Conservation (phyloP, 2,329 filamentous ascomycete species). For the Ophiostoma pallidulum region DNA sequence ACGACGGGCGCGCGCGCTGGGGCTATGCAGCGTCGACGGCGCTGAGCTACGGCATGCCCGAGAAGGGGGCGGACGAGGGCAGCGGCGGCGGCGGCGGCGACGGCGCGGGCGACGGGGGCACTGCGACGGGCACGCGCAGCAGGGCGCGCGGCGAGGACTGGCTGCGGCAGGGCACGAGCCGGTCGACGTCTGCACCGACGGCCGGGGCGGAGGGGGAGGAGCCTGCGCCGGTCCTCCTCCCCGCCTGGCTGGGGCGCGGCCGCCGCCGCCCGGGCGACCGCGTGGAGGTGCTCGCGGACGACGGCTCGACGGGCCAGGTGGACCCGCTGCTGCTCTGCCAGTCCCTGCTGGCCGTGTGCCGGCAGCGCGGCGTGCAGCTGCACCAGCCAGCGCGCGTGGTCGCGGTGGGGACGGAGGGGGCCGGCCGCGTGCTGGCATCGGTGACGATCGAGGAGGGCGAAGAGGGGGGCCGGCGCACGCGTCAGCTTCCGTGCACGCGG, state of each 20-base stretch:
- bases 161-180: constrained; percentile 37
- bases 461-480: no score
- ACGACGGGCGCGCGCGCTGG: constrained; percentile 47
- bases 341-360: constrained; percentile 51
- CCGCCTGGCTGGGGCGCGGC: constrained; percentile 20
- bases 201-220: background rate
- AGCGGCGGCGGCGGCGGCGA: constrained; percentile 16
- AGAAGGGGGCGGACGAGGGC: constrained; percentile 16
- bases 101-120: no score
- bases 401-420: constrained; percentile 40
- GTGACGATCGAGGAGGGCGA: constrained; percentile 27
- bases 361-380: constrained; percentile 54
- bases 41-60: constrained; percentile 36
- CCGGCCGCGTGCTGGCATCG: constrained; percentile 40
- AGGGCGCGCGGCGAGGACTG: constrained; percentile 51
- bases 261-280: constrained; percentile 43
- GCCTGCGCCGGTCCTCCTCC: no score
- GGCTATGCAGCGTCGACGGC: constrained; percentile 45
- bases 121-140: no score
- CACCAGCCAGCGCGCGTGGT: constrained; percentile 51
- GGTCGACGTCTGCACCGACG: constrained; percentile 23
- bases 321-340: constrained; percentile 58
- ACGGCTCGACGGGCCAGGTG: constrained; percentile 55
- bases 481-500: constrained; percentile 55
- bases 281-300: constrained; percentile 52